These are phyloP conservation scores for Brassica carinata DNA, from an alignment of 345 rosid species.

Conservation along the genomic window DNA sequence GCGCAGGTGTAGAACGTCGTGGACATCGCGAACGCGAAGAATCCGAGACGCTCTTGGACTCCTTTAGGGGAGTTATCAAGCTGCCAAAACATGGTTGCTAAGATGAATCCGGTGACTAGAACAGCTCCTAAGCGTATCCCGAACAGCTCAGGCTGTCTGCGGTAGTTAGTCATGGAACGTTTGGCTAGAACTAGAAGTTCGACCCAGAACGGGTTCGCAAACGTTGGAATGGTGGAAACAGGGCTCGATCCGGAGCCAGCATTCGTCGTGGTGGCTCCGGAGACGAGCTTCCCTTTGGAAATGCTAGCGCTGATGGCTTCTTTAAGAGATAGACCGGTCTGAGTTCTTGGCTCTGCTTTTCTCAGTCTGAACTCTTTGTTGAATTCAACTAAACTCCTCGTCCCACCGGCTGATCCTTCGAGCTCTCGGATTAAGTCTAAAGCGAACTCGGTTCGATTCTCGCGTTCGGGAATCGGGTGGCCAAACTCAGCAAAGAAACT, in stretches of 20 bases:
- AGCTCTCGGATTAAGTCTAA: conserved; percentile 80
- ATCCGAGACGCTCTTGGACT: conserved; percentile 46
- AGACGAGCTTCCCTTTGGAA: conserved; percentile 40
- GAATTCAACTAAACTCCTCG: conserved; percentile 77
- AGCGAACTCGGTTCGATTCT: conserved; percentile 84
- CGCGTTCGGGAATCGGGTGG: conserved; percentile 82
- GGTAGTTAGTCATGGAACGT: conserved; percentile 46
- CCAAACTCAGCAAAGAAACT: conserved; percentile 70
- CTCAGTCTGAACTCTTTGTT: conserved; percentile 39
- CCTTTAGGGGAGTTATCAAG: conserved; percentile 50
- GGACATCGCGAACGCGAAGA: conserved; percentile 52
- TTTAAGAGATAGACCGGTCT: conserved; percentile 27
- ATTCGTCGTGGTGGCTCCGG: conserved; percentile 27
- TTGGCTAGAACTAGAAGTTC: conserved; percentile 35
- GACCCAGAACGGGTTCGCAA: conserved; percentile 41
- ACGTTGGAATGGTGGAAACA: conserved; percentile 35
- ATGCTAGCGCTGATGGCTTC: conserved; percentile 42
- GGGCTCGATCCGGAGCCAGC: conserved; percentile 6
- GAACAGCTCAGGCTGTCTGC: conserved; percentile 41
- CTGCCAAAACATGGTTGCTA: conserved; percentile 44
- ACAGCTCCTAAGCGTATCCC: conserved; percentile 41
- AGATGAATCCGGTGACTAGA: conserved; percentile 50
- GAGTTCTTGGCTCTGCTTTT: conserved; percentile 40
- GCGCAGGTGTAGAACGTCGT: conserved; percentile 53
- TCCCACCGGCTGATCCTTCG: conserved; percentile 83